Evolutionary conservation across 179 eudicot species (phyloP).

Genomic region (Corrigiola litoralis): DNA sequence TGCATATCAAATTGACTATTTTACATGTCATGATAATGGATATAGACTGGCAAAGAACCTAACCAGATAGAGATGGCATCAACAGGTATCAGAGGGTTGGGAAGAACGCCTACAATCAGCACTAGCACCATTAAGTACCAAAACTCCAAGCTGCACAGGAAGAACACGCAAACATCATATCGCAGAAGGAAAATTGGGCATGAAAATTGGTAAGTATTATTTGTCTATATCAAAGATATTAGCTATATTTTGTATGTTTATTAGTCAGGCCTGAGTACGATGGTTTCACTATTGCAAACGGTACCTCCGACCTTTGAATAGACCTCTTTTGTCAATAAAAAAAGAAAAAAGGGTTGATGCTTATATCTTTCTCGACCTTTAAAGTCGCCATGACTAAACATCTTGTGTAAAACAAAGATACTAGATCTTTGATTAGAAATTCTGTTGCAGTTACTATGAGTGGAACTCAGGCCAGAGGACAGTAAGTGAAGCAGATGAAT

Average conservation of each 20-base stretch:
- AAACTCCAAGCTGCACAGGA: conserved; percentile 61
- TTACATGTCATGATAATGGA: not conserved
- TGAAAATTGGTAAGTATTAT: too few relatives aligned
- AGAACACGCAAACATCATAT: conserved; percentile 10
- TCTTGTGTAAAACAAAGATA: too few relatives aligned
- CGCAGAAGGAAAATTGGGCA: not conserved
- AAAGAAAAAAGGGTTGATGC: too few relatives aligned
- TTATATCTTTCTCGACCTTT: too few relatives aligned
- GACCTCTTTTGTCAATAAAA: too few relatives aligned
- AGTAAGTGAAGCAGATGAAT: not conserved
- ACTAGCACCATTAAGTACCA: conserved; percentile 77
- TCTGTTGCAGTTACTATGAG: not conserved
- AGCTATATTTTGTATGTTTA: too few relatives aligned
- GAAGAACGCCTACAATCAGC: conserved; percentile 56
- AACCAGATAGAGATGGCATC: conserved; percentile 82
- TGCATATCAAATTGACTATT: not conserved
- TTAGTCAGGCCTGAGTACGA: too few relatives aligned
- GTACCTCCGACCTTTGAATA: too few relatives aligned
- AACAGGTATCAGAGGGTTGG: conserved; percentile 60
- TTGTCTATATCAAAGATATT: too few relatives aligned
- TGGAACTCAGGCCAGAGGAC: not conserved
- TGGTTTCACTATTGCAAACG: too few relatives aligned
- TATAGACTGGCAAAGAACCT: conserved; percentile 1
- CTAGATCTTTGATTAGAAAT: too few relatives aligned
- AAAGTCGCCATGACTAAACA: too few relatives aligned